Conservation (phyloP, 257 asterid species). For the Nicotiana sylvestris region DNA sequence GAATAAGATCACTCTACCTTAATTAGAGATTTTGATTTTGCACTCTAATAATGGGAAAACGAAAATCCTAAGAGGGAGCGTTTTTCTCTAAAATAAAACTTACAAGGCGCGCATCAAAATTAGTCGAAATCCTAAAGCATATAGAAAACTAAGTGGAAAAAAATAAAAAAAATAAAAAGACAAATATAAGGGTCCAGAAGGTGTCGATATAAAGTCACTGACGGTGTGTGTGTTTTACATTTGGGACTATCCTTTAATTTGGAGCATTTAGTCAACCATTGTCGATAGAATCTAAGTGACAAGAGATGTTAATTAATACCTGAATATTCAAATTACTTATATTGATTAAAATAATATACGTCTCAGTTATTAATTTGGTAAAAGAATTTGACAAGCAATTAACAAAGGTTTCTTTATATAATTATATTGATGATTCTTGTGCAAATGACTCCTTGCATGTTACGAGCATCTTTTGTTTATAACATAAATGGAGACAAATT, state of each 20-base stretch:
- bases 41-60: too few relatives aligned
- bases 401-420: neutral
- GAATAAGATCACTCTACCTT: too few relatives aligned
- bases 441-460: neutral
- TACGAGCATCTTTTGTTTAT: neutral
- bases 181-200: neutral
- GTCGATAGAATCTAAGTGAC: constrained; percentile 1
- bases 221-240: neutral
- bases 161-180: accelerated
- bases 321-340: neutral
- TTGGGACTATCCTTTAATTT: neutral
- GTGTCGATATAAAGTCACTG: neutral
- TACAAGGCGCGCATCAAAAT: too few relatives aligned
- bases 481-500: neutral
- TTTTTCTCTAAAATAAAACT: too few relatives aligned
- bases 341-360: neutral
- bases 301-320: neutral
- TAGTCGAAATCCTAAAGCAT: too few relatives aligned
- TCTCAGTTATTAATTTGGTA: neutral
- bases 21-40: too few relatives aligned
- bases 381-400: neutral
- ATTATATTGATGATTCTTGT: neutral
- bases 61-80: too few relatives aligned
- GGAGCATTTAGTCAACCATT: neutral
- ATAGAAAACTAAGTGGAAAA: too few relatives aligned